phyloP scores from a whole-genome alignment of 208 protist genomes.

The Spironucleus salmonicida region DNA sequence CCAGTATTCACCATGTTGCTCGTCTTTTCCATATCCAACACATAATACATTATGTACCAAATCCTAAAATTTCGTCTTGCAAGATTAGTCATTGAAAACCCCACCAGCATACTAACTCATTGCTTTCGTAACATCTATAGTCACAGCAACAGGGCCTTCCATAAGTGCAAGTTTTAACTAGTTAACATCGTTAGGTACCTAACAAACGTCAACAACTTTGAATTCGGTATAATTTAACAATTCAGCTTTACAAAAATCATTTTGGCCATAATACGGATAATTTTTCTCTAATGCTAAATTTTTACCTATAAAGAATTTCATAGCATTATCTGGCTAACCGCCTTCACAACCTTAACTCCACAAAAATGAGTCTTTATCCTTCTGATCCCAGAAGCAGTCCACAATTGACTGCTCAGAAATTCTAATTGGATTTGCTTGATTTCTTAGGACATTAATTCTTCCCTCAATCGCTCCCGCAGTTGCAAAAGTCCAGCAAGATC shows the following conservation, averaged over 20 bases:
- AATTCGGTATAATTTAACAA: not conserved
- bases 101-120: conserved; percentile 20
- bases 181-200: not conserved
- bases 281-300: conserved; percentile 1
- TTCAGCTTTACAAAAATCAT: conserved; percentile 4
- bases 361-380: not conserved
- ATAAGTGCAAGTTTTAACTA: not conserved
- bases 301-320: not conserved
- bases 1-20: conserved; percentile 23
- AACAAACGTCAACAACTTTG: not conserved
- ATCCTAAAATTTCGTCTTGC: not conserved
- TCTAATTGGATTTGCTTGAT: not conserved
- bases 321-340: not conserved
- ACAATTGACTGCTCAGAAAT: conserved; percentile 21
- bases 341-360: conserved; percentile 11
- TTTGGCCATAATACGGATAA: conserved; percentile 15
- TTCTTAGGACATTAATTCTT: conserved; percentile 8
- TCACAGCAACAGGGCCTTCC: conserved; percentile 10
- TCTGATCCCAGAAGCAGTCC: conserved; percentile 22
- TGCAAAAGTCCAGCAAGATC: conserved; percentile 37
- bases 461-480: conserved; percentile 32
- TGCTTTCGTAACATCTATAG: not conserved
- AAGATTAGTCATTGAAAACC: conserved; percentile 13
- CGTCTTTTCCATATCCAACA: conserved; percentile 28
- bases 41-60: not conserved